These are phyloP conservation scores for Neurospora africana DNA, from an alignment of 495 filamentous ascomycete genomes.

Conservation along the genomic window DNA sequence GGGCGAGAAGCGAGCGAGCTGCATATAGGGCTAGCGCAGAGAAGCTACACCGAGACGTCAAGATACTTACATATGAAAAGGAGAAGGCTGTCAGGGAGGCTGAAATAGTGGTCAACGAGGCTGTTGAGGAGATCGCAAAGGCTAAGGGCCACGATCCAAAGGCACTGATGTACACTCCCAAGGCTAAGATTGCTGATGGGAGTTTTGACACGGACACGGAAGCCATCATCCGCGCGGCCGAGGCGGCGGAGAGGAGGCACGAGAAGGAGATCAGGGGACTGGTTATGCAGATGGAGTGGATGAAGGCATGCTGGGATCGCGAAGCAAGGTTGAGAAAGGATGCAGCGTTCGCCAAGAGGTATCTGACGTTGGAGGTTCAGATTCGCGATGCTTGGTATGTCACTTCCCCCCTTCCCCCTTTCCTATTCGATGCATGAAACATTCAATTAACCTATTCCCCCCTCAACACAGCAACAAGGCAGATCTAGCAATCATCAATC, in stretches of 20 bases:
- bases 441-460: not conserved
- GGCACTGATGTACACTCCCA: not conserved
- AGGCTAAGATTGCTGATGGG: slow-evolving; percentile 3
- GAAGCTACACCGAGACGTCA: slow-evolving; percentile 31
- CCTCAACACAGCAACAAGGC: slow-evolving; percentile 64
- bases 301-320: slow-evolving; percentile 64
- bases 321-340: slow-evolving; percentile 71
- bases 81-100: slow-evolving; percentile 20
- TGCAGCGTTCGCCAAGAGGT: slow-evolving; percentile 70
- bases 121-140: not conserved
- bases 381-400: slow-evolving; percentile 80
- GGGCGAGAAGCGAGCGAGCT: slow-evolving; percentile 33
- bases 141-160: not conserved
- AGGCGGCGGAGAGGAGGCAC: slow-evolving; percentile 50
- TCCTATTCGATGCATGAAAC: not conserved
- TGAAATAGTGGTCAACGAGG: slow-evolving; percentile 9
- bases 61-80: slow-evolving; percentile 29
- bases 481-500: slow-evolving; percentile 70
- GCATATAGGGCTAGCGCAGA: slow-evolving; percentile 33
- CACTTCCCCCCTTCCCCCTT: slow-evolving; percentile 7
- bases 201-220: slow-evolving; percentile 18
- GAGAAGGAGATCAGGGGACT: slow-evolving; percentile 74
- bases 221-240: slow-evolving; percentile 38
- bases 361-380: slow-evolving; percentile 67
- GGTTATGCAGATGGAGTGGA: slow-evolving; percentile 80